Evolutionary conservation across 352 stramenopile genomes (phyloP).

Genomic region (Globisporangium cylindrosporum): DNA sequence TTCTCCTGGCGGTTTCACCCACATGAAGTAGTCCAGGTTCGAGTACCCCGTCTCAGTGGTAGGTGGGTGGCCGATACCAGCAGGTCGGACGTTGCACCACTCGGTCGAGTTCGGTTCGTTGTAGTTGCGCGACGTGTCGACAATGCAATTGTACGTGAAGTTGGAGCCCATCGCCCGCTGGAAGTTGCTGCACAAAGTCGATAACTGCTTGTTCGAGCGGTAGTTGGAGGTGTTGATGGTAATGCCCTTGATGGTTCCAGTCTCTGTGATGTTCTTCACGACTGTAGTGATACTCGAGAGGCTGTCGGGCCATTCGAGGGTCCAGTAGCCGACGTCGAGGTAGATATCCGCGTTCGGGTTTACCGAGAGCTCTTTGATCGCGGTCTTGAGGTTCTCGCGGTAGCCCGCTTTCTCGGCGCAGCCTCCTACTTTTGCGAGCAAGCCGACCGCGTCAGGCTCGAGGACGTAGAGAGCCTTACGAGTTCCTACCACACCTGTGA

Average conservation of each 20-base stretch:
- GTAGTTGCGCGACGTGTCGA: slow-evolving; percentile 64
- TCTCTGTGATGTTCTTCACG: slow-evolving; percentile 38
- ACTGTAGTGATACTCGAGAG: slow-evolving; percentile 26
- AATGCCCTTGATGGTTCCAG: slow-evolving; percentile 51
- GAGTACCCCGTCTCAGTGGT: slow-evolving; percentile 40
- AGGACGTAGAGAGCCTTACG: slow-evolving; percentile 62
- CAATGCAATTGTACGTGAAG: slow-evolving; percentile 41
- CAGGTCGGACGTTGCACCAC: slow-evolving; percentile 52
- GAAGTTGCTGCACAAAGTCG: slow-evolving; percentile 53
- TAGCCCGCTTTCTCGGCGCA: slow-evolving; percentile 33
- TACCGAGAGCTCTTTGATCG: slow-evolving; percentile 40
- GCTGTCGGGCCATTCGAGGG: slow-evolving; percentile 29
- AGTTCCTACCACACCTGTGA: slow-evolving; percentile 36
- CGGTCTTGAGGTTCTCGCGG: slow-evolving; percentile 44
- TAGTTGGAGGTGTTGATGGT: slow-evolving; percentile 82
- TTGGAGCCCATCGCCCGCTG: slow-evolving; percentile 42
- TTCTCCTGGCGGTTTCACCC: slow-evolving; percentile 67
- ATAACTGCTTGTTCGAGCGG: slow-evolving; percentile 45
- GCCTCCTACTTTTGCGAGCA: slow-evolving; percentile 34
- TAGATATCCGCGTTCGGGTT: slow-evolving; percentile 73
- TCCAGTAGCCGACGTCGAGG: slow-evolving; percentile 68
- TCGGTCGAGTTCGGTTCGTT: slow-evolving; percentile 24
- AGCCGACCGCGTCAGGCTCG: slow-evolving; percentile 57
- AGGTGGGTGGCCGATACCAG: slow-evolving; percentile 44
- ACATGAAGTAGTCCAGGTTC: slow-evolving; percentile 75